Conservation (phyloP, 441 rosid genomes). For the Adansonia rubrostipa region DNA sequence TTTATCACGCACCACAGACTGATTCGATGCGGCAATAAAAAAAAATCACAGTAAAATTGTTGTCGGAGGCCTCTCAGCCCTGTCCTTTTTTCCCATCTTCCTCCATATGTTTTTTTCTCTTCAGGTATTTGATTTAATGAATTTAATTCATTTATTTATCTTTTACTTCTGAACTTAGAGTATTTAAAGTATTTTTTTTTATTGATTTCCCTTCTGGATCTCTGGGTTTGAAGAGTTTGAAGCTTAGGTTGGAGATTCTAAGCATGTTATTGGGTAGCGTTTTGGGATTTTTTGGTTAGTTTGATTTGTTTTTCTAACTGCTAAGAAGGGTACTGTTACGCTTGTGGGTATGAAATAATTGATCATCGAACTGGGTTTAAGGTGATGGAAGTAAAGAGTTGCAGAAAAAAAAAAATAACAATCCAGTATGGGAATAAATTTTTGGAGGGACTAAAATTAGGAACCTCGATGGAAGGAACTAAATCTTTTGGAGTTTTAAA, state of each 20-base stretch:
- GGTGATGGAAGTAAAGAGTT: neutral
- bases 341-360: neutral
- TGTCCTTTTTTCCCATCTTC: neutral
- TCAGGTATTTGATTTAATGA: conserved; percentile 6
- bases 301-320: neutral
- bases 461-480: neutral
- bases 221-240: neutral
- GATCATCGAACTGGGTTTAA: neutral
- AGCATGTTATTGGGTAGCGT: neutral
- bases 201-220: neutral
- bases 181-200: neutral
- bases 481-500: neutral
- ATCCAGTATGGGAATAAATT: neutral
- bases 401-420: neutral
- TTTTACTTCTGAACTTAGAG: neutral
- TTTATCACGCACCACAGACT: neutral
- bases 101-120: neutral
- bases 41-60: neutral
- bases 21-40: conserved; percentile 3
- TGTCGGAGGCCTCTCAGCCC: neutral
- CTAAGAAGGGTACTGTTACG: neutral
- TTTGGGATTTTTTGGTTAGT: neutral
- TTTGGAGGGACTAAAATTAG: neutral
- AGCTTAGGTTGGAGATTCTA: neutral
- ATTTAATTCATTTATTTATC: neutral